These are phyloP conservation scores for Ashbya aceris DNA, from an alignment of 1,139 yeast species.

Conservation along the genomic window DNA sequence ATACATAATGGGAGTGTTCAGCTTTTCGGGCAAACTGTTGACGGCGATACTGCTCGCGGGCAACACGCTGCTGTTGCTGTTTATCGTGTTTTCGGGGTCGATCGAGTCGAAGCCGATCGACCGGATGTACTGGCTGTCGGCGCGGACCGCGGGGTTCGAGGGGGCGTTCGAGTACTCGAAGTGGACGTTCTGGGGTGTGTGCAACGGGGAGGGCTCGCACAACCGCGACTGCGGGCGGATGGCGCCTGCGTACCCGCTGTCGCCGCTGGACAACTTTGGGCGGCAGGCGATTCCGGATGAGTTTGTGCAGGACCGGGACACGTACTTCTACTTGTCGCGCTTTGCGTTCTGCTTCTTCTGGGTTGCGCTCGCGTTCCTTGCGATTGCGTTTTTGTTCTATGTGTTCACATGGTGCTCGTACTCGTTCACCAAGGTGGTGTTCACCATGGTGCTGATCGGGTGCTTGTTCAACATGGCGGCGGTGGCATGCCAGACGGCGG, in stretches of 20 bases:
- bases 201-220: slow-evolving; percentile 33
- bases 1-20: slow-evolving; percentile 5
- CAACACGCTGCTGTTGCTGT: slow-evolving; percentile 47
- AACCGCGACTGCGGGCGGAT: slow-evolving; percentile 29
- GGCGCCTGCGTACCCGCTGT: slow-evolving; percentile 57
- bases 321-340: slow-evolving; percentile 60
- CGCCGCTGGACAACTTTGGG: slow-evolving; percentile 64
- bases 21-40: slow-evolving; percentile 8
- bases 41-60: slow-evolving; percentile 28
- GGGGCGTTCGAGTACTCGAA: slow-evolving; percentile 49
- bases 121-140: slow-evolving; percentile 62
- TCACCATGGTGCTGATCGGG: slow-evolving; percentile 45
- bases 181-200: slow-evolving; percentile 83
- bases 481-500: slow-evolving; percentile 61
- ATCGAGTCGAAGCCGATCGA: slow-evolving; percentile 51
- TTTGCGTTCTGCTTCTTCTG: slow-evolving; percentile 60
- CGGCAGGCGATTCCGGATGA: slow-evolving; percentile 44
- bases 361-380: slow-evolving; percentile 50
- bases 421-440: slow-evolving; percentile 44
- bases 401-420: slow-evolving; percentile 35
- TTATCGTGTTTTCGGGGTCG: slow-evolving; percentile 60
- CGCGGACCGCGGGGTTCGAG: slow-evolving; percentile 49
- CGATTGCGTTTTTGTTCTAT: slow-evolving; percentile 37
- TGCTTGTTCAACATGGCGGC: slow-evolving; percentile 49
- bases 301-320: slow-evolving; percentile 47